Evolutionary conservation across 495 filamentous ascomycete genomes (phyloP).

Genomic region (Rostrohypoxylon terebratum): DNA sequence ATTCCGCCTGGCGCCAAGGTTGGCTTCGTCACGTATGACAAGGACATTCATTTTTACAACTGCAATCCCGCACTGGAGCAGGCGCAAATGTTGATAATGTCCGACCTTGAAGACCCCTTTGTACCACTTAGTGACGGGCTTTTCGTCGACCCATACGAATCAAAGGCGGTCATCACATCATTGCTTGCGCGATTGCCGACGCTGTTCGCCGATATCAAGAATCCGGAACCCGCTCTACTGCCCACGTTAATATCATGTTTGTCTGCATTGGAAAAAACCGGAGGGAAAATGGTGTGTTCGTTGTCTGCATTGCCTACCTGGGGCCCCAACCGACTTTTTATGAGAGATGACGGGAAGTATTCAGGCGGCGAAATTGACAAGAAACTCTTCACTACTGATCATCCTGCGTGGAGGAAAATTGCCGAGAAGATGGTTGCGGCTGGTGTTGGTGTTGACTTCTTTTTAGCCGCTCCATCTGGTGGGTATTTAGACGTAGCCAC

Average conservation of each 20-base stretch:
- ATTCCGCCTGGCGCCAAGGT: constrained; percentile 86
- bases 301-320: constrained; percentile 85
- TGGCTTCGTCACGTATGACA: constrained; percentile 95
- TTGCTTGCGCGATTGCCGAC: constrained; percentile 82
- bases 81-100: constrained; percentile 99
- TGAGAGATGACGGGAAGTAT: constrained; percentile 89
- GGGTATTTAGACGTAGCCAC: constrained; percentile 95
- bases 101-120: constrained; percentile 97
- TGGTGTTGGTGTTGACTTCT: constrained; percentile 92
- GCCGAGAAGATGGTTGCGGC: constrained; percentile 89
- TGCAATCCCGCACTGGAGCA: constrained; percentile 82
- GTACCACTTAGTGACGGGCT: constrained; percentile 90
- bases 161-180: constrained; percentile 84
- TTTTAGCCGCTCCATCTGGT: constrained; percentile 88
- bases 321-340: constrained; percentile 84
- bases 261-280: constrained; percentile 81
- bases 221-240: constrained; percentile 87
- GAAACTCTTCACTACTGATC: constrained; percentile 90
- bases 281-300: constrained; percentile 93
- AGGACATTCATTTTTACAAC: constrained; percentile 97
- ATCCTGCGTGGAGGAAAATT: constrained; percentile 82
- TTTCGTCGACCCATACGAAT: constrained; percentile 96
- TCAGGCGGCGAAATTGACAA: constrained; percentile 90
- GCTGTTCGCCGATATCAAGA: constrained; percentile 87
- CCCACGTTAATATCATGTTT: constrained; percentile 85